A percentile compares a stretch with the other conserved stretches of the same genome.
phyloP scores from a whole-genome alignment of 371 early-diverging fungal genomes.

The Mucor indicus region DNA sequence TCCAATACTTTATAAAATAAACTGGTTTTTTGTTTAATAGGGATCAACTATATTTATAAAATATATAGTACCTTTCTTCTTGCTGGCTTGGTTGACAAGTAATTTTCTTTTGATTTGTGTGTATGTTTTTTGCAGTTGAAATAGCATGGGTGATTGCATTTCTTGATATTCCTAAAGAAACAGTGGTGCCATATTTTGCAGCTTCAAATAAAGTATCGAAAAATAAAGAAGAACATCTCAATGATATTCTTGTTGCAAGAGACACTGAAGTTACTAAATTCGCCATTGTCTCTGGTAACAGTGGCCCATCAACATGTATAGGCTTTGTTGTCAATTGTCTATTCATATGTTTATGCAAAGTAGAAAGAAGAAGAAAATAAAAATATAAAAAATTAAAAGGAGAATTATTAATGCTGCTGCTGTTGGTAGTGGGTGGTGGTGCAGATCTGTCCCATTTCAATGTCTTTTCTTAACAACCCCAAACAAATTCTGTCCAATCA shows the following conservation, averaged over 20 bases:
- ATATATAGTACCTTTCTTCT: background rate
- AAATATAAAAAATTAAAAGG: background rate
- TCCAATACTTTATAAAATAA: conserved; percentile 55
- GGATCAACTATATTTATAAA: background rate
- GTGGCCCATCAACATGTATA: conserved; percentile 18
- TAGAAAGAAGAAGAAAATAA: background rate
- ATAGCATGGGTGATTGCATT: conserved; percentile 48
- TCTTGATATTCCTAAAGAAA: conserved; percentile 52
- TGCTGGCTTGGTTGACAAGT: background rate
- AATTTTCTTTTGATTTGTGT: conserved; percentile 6
- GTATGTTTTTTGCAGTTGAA: conserved; percentile 47
- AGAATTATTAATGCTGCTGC: too few relatives aligned
- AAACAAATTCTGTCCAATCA: too few relatives aligned
- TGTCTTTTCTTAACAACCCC: too few relatives aligned
- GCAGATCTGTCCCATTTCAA: background rate
- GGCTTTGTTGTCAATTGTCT: too few relatives aligned
- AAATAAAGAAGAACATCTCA: conserved; percentile 27
- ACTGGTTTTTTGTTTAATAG: conserved; percentile 5
- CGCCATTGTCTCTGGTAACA: conserved; percentile 30
- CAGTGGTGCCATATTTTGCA: conserved; percentile 52
- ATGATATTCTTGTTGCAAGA: conserved; percentile 29
- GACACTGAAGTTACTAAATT: conserved; percentile 25
- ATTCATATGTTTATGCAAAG: background rate
- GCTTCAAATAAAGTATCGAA: conserved; percentile 47
- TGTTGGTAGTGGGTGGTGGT: too few relatives aligned